A percentile compares a stretch with the other conserved stretches of the same genome.
Conservation (phyloP, 2,329 filamentous ascomycete genomes). For the Colletotrichum cordylinicola region DNA sequence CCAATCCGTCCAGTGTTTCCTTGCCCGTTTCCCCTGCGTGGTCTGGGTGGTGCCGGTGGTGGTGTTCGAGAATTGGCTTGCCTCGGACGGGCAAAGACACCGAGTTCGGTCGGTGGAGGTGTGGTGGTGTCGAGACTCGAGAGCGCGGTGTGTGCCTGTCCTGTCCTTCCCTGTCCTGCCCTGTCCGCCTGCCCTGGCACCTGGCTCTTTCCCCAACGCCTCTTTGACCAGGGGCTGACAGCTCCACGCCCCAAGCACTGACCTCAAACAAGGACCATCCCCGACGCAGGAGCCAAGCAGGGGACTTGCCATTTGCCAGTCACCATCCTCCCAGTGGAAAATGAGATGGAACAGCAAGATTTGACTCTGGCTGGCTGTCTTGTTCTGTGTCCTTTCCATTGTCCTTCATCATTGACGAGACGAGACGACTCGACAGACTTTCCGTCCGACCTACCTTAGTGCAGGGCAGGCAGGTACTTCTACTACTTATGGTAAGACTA, state of each 20-base stretch:
- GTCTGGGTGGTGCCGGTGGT: neutral
- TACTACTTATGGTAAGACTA: neutral
- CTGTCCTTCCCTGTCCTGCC: neutral
- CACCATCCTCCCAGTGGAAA: neutral
- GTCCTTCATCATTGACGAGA: neutral
- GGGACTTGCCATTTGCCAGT: neutral
- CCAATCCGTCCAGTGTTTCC: neutral
- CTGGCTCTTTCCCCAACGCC: neutral
- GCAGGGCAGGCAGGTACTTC: neutral
- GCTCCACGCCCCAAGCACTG: slow-evolving; percentile 10
- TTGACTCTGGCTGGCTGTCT: neutral
- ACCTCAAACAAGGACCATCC: slow-evolving; percentile 19
- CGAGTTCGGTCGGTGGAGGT: slow-evolving; percentile 11
- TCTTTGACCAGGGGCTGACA: neutral
- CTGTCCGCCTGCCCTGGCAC: neutral
- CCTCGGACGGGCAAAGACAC: slow-evolving; percentile 1
- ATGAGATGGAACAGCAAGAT: neutral
- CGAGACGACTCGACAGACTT: neutral
- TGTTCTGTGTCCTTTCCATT: neutral
- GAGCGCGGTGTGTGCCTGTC: neutral
- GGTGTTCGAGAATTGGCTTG: neutral
- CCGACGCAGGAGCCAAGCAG: neutral
- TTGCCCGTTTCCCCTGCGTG: neutral
- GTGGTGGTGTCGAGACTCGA: neutral
- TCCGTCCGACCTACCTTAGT: neutral